Percentiles rank a stretch among this genome's conserved stretches.
phyloP scores from a whole-genome alignment of 768 basidiomycete genomes.

The Mrakia hoshinonis region DNA sequence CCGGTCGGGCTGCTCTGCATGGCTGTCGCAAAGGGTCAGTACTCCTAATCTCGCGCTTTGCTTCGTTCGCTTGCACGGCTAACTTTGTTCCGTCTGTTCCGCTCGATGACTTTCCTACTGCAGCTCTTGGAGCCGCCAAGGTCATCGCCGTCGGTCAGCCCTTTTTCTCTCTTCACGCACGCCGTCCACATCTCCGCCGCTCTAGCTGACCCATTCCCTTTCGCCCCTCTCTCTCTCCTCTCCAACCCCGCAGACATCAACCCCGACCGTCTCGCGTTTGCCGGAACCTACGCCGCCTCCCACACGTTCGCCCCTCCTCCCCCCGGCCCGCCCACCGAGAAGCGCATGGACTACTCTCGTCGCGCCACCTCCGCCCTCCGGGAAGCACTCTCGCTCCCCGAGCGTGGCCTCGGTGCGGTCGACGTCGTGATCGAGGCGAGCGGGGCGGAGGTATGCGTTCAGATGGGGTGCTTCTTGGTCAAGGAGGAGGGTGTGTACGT shows the following conservation, averaged over 20 bases:
- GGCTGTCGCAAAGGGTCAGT: slow-evolving; percentile 65
- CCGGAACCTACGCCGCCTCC: slow-evolving; percentile 73
- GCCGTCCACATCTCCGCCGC: too few species aligned
- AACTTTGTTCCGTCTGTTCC: too few species aligned
- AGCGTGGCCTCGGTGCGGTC: slow-evolving; percentile 60
- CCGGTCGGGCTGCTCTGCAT: slow-evolving; percentile 31
- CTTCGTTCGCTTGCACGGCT: background rate
- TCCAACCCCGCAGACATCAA: slow-evolving; percentile 38
- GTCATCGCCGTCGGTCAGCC: slow-evolving; percentile 66
- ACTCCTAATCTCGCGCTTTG: background rate
- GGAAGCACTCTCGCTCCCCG: slow-evolving; percentile 56
- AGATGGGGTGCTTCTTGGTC: slow-evolving; percentile 63
- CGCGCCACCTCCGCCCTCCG: slow-evolving; percentile 63
- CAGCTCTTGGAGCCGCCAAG: slow-evolving; percentile 71
- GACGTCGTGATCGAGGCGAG: slow-evolving; percentile 87
- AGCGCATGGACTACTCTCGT: slow-evolving; percentile 59
- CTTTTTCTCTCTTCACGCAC: slow-evolving; percentile 44
- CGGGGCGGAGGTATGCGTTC: slow-evolving; percentile 72
- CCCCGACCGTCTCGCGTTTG: slow-evolving; percentile 69
- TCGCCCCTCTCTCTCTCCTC: background rate
- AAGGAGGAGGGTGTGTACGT: slow-evolving; percentile 22
- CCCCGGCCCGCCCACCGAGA: slow-evolving; percentile 55
- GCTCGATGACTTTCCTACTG: background rate
- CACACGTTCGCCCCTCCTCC: slow-evolving; percentile 54
- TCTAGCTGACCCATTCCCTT: background rate